Percentiles rank a stretch among this genome's conserved stretches.
phyloP scores from a whole-genome alignment of 2,329 filamentous ascomycete genomes.

The Exophiala viscosa region DNA sequence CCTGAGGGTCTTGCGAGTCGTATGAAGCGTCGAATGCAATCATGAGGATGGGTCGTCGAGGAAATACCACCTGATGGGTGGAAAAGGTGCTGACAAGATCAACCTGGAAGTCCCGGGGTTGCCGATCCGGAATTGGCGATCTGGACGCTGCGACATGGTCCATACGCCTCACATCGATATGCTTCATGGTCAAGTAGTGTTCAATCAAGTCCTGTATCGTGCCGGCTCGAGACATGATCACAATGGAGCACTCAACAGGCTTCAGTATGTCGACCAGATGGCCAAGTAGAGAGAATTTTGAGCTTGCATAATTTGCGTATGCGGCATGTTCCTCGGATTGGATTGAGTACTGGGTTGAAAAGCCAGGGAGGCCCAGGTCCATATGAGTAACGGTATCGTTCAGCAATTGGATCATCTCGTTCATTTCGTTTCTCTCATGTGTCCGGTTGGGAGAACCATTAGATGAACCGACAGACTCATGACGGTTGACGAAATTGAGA shows the following conservation, averaged over 20 bases:
- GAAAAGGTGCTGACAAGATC: slow-evolving; percentile 34
- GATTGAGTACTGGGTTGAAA: slow-evolving; percentile 34
- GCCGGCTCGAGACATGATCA: slow-evolving; percentile 38
- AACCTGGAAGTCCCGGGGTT: slow-evolving; percentile 33
- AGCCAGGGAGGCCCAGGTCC: slow-evolving; percentile 41
- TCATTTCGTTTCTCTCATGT: slow-evolving; percentile 32
- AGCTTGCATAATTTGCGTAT: slow-evolving; percentile 47
- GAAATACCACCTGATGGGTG: slow-evolving; percentile 36
- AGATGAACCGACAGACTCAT: slow-evolving; percentile 22
- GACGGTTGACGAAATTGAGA: slow-evolving; percentile 25
- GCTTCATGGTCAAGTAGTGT: slow-evolving; percentile 42
- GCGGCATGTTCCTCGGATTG: slow-evolving; percentile 38
- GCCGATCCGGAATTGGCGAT: slow-evolving; percentile 7
- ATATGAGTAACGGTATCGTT: slow-evolving; percentile 44
- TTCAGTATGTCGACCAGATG: slow-evolving; percentile 38
- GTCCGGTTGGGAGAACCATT: slow-evolving; percentile 23
- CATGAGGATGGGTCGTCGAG: slow-evolving; percentile 34
- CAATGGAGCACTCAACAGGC: slow-evolving; percentile 37
- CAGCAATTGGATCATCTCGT: slow-evolving; percentile 35
- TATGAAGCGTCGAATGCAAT: slow-evolving; percentile 45
- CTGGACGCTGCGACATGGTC: slow-evolving; percentile 30
- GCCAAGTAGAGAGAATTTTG: slow-evolving; percentile 45
- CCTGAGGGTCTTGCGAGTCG: slow-evolving; percentile 36
- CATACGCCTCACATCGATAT: slow-evolving; percentile 29
- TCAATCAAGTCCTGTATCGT: slow-evolving; percentile 39